A percentile compares a stretch with the other conserved stretches of the same genome.
Conservation (phyloP, 331 rosid genomes). For the Stylosanthes scabra region DNA sequence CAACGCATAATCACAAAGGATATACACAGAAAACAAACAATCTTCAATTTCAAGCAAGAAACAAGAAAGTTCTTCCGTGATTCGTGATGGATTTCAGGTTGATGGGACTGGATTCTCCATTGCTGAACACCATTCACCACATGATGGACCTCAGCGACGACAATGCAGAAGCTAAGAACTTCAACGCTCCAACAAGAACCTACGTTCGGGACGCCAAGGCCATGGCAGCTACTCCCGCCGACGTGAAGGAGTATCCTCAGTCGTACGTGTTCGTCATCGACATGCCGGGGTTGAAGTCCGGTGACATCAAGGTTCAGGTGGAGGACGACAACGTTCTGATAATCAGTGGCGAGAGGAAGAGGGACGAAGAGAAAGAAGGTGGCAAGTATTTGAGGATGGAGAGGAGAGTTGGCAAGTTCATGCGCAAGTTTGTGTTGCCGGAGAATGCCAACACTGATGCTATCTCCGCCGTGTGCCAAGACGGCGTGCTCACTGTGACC, state of each 20-base stretch:
- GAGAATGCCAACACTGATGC: constrained; percentile 50
- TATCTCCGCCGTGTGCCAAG: constrained; percentile 73
- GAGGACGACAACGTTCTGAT: constrained; percentile 47
- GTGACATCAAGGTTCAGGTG: constrained; percentile 72
- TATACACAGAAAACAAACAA: not conserved
- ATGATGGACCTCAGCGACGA: constrained; percentile 61
- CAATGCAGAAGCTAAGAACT: constrained; percentile 39
- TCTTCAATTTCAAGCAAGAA: not conserved
- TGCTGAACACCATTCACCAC: constrained; percentile 68
- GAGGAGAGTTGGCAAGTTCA: too few relatives aligned
- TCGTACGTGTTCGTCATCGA: constrained; percentile 67
- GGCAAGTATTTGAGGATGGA: too few relatives aligned
- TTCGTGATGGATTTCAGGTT: constrained; percentile 64
- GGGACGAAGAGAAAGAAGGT: too few relatives aligned
- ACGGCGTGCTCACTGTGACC: constrained; percentile 82
- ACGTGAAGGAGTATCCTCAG: constrained; percentile 65
- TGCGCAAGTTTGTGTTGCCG: too few relatives aligned
- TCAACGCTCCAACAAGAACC: constrained; percentile 54
- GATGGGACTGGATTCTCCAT: constrained; percentile 65
- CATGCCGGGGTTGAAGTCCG: constrained; percentile 71
- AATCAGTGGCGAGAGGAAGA: too few relatives aligned
- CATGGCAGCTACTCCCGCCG: constrained; percentile 77
- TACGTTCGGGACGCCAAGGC: constrained; percentile 79
- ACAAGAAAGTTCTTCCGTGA: too few relatives aligned
- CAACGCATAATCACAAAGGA: not conserved